Evolutionary conservation across 176 grass and related monocot genomes (phyloP).

Genomic region (Carex myosuroides): DNA sequence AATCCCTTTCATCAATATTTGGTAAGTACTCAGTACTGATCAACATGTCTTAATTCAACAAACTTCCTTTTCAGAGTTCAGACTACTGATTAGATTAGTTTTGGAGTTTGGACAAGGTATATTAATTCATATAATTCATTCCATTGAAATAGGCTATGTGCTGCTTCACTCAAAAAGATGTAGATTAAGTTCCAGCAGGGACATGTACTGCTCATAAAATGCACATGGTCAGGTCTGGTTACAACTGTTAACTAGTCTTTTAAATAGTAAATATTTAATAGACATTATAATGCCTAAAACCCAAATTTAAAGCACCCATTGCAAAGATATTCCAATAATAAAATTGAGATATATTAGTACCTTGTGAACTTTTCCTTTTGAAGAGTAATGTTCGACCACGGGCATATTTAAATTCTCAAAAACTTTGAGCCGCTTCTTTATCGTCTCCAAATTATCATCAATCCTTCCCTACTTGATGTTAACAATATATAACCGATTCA

Average conservation of each 20-base stretch:
- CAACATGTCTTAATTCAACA: neutral
- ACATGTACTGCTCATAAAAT: constrained; percentile 11
- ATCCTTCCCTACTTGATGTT: constrained; percentile 59
- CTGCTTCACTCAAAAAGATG: neutral
- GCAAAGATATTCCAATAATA: neutral
- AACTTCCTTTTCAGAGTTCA: neutral
- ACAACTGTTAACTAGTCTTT: neutral
- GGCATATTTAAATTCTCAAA: constrained; percentile 88
- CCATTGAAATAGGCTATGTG: neutral
- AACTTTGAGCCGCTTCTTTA: constrained; percentile 83
- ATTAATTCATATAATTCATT: too few species aligned
- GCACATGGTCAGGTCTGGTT: neutral
- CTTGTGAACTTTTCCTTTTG: constrained; percentile 81
- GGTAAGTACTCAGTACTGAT: neutral
- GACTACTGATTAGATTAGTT: neutral
- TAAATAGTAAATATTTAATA: neutral
- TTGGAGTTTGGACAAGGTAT: neutral
- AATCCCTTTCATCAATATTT: neutral
- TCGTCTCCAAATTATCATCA: constrained; percentile 95
- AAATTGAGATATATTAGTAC: constrained; percentile 23
- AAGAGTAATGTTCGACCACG: constrained; percentile 77
- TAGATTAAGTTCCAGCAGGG: neutral
- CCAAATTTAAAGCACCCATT: neutral
- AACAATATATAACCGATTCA: neutral
- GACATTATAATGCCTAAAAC: neutral